Conservation (phyloP, 257 asterid species). For the Ocimum tenuiflorum region DNA sequence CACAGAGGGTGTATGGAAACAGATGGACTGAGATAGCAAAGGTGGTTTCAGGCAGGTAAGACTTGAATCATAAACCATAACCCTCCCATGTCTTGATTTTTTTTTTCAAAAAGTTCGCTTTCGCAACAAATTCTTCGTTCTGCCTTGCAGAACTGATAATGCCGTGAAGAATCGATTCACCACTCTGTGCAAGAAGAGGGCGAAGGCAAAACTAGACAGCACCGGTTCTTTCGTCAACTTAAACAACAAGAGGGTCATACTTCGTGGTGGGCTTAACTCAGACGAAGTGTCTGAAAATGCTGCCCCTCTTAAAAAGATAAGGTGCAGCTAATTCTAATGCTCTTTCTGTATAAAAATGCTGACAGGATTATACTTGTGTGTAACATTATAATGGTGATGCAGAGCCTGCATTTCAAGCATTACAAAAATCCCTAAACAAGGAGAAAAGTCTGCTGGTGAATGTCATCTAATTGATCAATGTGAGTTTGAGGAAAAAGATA, state of each 20-base stretch:
- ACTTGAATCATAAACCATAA: not conserved
- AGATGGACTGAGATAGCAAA: slow-evolving; percentile 98
- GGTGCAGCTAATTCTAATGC: slow-evolving; percentile 31
- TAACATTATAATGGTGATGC: slow-evolving; percentile 21
- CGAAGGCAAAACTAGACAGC: slow-evolving; percentile 66
- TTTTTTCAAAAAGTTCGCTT: not conserved
- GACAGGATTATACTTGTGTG: slow-evolving; percentile 5
- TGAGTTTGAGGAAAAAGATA: slow-evolving; percentile 11
- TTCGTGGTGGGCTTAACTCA: slow-evolving; percentile 29
- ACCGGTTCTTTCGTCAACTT: slow-evolving; percentile 48
- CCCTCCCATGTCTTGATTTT: not conserved
- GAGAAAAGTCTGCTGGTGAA: slow-evolving; percentile 19
- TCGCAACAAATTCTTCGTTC: not conserved
- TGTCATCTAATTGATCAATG: slow-evolving; percentile 37
- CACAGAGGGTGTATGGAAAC: slow-evolving; percentile 80
- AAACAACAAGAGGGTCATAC: slow-evolving; percentile 68
- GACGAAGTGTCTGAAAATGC: slow-evolving; percentile 38
- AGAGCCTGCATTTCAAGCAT: slow-evolving; percentile 29
- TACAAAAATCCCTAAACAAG: slow-evolving; percentile 16
- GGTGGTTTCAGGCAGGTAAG: slow-evolving; percentile 97
- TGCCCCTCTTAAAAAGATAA: slow-evolving; percentile 49
- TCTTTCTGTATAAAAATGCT: not conserved
- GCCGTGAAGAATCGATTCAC: slow-evolving; percentile 92
- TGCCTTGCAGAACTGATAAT: slow-evolving; percentile 65
- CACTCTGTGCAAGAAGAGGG: slow-evolving; percentile 84